Conservation (phyloP, 139 green algal species). For the Chlamydomonas incerta region DNA sequence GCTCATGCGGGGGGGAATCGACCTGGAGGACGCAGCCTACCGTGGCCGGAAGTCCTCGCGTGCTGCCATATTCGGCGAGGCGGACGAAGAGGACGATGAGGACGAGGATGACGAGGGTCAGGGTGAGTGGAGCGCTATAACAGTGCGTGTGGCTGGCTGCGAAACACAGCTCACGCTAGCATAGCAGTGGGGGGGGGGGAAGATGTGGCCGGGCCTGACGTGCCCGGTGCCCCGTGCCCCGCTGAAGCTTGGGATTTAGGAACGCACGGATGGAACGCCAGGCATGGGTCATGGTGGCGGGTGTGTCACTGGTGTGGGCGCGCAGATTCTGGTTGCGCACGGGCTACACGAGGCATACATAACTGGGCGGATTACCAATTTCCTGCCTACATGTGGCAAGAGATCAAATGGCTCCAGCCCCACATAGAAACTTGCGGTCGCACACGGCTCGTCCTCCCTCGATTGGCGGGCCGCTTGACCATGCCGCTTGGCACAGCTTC, state of each 20-base stretch:
- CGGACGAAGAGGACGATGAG: neutral
- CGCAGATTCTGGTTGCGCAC: too few relatives aligned
- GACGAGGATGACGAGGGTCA: neutral
- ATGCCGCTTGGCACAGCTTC: neutral
- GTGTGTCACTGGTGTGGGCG: too few relatives aligned
- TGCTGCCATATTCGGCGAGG: constrained; percentile 27
- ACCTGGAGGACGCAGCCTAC: constrained; percentile 53
- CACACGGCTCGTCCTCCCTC: neutral
- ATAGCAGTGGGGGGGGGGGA: too few relatives aligned
- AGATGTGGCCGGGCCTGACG: too few relatives aligned
- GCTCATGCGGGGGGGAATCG: constrained; percentile 48
- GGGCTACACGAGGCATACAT: neutral
- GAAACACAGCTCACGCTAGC: too few relatives aligned
- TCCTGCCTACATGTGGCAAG: constrained; percentile 57
- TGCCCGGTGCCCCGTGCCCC: too few relatives aligned
- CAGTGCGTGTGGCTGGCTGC: too few relatives aligned
- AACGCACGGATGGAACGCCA: too few relatives aligned
- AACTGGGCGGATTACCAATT: constrained; percentile 80
- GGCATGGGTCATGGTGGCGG: too few relatives aligned
- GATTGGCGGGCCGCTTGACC: neutral
- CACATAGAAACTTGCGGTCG: constrained; percentile 44
- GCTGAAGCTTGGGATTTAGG: too few relatives aligned
- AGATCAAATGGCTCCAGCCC: constrained; percentile 82
- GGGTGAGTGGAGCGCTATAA: too few relatives aligned
- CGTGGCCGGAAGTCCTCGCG: constrained; percentile 41